Evolutionary conservation across 495 filamentous ascomycete genomes (phyloP).

Genomic region (Penicillium mononematosum): DNA sequence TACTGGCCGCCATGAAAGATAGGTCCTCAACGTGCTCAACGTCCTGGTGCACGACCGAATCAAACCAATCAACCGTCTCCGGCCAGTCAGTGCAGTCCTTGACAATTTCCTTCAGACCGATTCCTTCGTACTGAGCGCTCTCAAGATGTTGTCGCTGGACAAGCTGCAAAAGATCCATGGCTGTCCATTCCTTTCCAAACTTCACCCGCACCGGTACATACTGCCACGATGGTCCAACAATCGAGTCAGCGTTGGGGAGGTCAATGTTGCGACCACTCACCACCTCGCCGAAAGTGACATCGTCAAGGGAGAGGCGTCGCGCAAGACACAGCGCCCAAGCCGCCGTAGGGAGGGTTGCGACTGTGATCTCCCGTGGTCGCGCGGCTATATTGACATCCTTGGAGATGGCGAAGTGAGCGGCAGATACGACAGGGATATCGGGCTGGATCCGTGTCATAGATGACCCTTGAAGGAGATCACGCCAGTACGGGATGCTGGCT

Average conservation of each 20-base stretch:
- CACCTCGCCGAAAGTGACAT: slow-evolving; percentile 56
- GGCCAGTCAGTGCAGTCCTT: slow-evolving; percentile 16
- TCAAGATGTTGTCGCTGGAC: slow-evolving; percentile 16
- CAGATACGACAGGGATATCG: slow-evolving; percentile 25
- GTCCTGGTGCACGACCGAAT: slow-evolving; percentile 28
- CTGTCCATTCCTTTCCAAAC: slow-evolving; percentile 21
- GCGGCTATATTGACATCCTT: slow-evolving; percentile 40
- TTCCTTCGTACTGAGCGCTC: slow-evolving; percentile 15
- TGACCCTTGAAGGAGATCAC: slow-evolving; percentile 45
- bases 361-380: slow-evolving; percentile 44
- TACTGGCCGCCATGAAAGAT: slow-evolving; percentile 25
- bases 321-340: slow-evolving; percentile 56
- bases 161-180: slow-evolving; percentile 22
- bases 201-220: slow-evolving; percentile 21
- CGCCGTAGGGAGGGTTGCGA: slow-evolving; percentile 50
- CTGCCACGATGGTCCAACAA: slow-evolving; percentile 33
- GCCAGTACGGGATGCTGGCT: slow-evolving; percentile 36
- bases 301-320: slow-evolving; percentile 34
- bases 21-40: slow-evolving; percentile 43
- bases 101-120: slow-evolving; percentile 13
- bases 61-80: slow-evolving; percentile 14
- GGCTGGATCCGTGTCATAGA: slow-evolving; percentile 41
- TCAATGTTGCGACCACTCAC: slow-evolving; percentile 44
- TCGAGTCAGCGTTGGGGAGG: slow-evolving; percentile 30
- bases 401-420: slow-evolving; percentile 25